Base-by-base conservation (phyloP, 768 basidiomycete genomes). In the Thelephora aurantiotincta region DNA sequence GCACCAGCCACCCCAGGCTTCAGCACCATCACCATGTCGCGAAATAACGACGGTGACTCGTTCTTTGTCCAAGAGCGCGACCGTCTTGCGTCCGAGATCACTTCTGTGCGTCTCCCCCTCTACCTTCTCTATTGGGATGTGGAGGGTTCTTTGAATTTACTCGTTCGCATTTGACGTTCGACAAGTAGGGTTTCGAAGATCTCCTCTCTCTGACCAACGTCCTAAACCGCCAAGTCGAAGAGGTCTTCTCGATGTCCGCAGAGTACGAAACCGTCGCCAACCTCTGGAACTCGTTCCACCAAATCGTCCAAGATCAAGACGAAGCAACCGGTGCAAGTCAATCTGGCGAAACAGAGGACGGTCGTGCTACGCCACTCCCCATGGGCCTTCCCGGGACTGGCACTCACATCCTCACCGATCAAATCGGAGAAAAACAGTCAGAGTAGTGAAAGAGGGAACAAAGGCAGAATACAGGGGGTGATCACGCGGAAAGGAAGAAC, bases 261-360 rank as follows among this genome's bases (percentile, higher is more conserved):
- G 92, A 93, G 68, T 92, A 94, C 60, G 77, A 83, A 45, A 91
- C 84, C 2, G 88, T 93, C 36, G 87, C 91, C 2, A 70, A 76
- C 2, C 68, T 96, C 44, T 93, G 90, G 89, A 72, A 78, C 50
- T 77, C 74, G 55, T 90, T 89, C 54, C 80, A 87, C 55, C 67
- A 80, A 49, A 68, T 90, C 53, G 89, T 89, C 84, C 72, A 72
- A 20, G 57, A 59, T 20, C 57, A 61, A 41, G 53, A 52, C 41
- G 57, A 59, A 36, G 5, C 26, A 30, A 4, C 26, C 4, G 59
- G 62, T 50, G 44, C 61, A 53, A 46, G 46, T 2, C 46, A 41
- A 6, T 42, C 48, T 11, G 47, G n/a, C 16, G 38, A 41, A 22
- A 13, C 53, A 55, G 49, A 49, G 47, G 23, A 59, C 61, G 37